A percentile compares a stretch with the other conserved stretches of the same genome.
These are phyloP conservation scores for Trypanosomatidae sp. DNA, from an alignment of 208 protist species.

Conservation along the genomic window DNA sequence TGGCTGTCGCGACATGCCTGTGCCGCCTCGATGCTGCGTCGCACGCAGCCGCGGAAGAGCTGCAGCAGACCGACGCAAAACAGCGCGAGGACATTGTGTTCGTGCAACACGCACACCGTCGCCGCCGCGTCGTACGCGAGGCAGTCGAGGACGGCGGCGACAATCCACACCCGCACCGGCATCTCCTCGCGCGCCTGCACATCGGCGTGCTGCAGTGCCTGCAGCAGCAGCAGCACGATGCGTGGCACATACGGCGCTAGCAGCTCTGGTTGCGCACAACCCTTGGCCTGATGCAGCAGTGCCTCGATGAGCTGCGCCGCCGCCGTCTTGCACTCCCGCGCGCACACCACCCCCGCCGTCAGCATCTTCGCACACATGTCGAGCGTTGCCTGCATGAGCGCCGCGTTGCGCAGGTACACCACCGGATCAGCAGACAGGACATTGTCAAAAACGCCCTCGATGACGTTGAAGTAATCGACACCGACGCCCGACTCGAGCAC, in stretches of 20 bases:
- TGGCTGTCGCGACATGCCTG: neutral
- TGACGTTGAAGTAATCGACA: conserved; percentile 68
- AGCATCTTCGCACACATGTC: conserved; percentile 74
- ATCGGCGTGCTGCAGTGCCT: conserved; percentile 44
- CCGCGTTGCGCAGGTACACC: conserved; percentile 37
- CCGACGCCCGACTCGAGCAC: conserved; percentile 62
- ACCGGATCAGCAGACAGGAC: conserved; percentile 49
- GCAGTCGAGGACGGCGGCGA: conserved; percentile 73
- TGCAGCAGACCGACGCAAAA: conserved; percentile 69
- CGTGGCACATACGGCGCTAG: conserved; percentile 46
- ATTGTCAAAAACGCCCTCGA: conserved; percentile 81
- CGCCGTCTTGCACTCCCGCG: conserved; percentile 31
- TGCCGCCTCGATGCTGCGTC: neutral
- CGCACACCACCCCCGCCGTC: conserved; percentile 31
- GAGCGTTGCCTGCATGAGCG: conserved; percentile 62
- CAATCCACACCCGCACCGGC: conserved; percentile 58
- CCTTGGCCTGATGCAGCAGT: conserved; percentile 79
- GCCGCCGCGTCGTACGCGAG: conserved; percentile 69
- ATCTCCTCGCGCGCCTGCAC: conserved; percentile 23
- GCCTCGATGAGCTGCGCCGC: conserved; percentile 71
- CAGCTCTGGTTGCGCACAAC: conserved; percentile 13
- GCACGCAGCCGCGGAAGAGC: conserved; percentile 42
- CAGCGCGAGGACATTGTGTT: conserved; percentile 30
- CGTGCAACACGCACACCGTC: conserved; percentile 40
- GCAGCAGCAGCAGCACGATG: conserved; percentile 51